Base-by-base conservation (phyloP, 208 protist species). In the Crithidia fasciculata region DNA sequence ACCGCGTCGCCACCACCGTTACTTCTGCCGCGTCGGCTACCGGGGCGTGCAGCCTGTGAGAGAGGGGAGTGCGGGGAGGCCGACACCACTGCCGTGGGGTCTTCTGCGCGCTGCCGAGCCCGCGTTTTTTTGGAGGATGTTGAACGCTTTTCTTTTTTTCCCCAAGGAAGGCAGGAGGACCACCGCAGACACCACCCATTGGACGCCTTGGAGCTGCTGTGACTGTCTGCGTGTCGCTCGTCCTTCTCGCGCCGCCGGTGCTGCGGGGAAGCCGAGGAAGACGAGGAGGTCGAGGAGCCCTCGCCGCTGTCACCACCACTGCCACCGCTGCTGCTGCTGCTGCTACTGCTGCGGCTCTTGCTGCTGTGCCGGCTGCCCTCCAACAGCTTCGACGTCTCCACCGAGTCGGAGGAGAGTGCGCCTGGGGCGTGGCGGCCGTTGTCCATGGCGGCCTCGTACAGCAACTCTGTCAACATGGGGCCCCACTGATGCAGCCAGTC, bases 401-500 rank as follows among this genome's bases (percentile, higher is more conserved):
- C 54, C 10, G 3, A 44, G n/a, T 7, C 4, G 10, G 13, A n/a
- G 13, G 49, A 7, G 28, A 28, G 28, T 28, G 28, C 28, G 28
- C 28, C 28, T 28, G 28, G 28, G 2, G 53, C 16, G 10, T 16
- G 8, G 0, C 41, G 37, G 4, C 53, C 44, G 47, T 73, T 61
- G 49, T 73, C 68, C 28, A 56, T 69, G 8, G 68, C 74, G 2
- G 74, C 53, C 47, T 80, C 74, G 54, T 74, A 74, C 50, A 80
- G 61, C 61, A 80, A 47, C 56, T 80, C 62, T 18, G 62, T 74
- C 62, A 80, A 61, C 45, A 80, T 18, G 3, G 74, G 74, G 0
- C 74, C 74, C 74, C 74, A 80, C 54, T 70, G 61, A 50, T 73
- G 49, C 9, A 80, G 68, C 74, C 74, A 80, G 61, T 74, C 37